Conservation (phyloP, 108 stramenopile species). For the Schizochytrium sp. region DNA sequence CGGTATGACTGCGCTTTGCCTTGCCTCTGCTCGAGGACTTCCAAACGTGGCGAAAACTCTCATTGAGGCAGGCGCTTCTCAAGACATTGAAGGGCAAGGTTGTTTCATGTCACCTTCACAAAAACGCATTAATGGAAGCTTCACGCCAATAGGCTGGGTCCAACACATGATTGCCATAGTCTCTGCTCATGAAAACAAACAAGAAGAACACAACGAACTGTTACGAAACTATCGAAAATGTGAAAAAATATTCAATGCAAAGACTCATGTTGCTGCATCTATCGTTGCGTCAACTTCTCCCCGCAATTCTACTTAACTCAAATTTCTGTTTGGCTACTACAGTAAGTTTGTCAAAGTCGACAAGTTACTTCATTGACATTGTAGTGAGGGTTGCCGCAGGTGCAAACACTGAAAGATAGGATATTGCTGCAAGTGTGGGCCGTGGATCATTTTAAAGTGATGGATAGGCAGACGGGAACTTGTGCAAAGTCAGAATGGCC, state of each 20-base stretch:
- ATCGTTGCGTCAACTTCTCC: too few relatives aligned
- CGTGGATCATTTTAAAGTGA: neutral
- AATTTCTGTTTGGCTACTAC: too few relatives aligned
- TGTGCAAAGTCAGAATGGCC: constrained; percentile 20
- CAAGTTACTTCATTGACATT: too few relatives aligned
- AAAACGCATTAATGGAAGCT: neutral
- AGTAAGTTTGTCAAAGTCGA: too few relatives aligned
- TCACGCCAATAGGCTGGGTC: constrained; percentile 16
- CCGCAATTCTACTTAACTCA: too few relatives aligned
- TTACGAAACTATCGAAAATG: neutral
- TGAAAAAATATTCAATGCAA: neutral
- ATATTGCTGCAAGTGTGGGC: too few relatives aligned
- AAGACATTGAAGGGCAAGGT: neutral
- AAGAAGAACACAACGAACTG: neutral
- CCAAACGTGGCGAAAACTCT: neutral
- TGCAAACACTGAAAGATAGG: too few relatives aligned
- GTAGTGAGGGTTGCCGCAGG: too few relatives aligned
- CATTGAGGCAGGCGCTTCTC: neutral
- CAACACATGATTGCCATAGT: neutral
- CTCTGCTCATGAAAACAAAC: neutral
- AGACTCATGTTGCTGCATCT: neutral
- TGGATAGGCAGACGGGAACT: constrained; percentile 44
- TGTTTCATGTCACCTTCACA: neutral
- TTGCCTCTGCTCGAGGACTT: neutral
- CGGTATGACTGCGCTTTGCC: constrained; percentile 20